A percentile compares a stretch with the other conserved stretches of the same genome.
Evolutionary conservation across 352 stramenopile species (phyloP).

Genomic region (Pythium apleroticum): DNA sequence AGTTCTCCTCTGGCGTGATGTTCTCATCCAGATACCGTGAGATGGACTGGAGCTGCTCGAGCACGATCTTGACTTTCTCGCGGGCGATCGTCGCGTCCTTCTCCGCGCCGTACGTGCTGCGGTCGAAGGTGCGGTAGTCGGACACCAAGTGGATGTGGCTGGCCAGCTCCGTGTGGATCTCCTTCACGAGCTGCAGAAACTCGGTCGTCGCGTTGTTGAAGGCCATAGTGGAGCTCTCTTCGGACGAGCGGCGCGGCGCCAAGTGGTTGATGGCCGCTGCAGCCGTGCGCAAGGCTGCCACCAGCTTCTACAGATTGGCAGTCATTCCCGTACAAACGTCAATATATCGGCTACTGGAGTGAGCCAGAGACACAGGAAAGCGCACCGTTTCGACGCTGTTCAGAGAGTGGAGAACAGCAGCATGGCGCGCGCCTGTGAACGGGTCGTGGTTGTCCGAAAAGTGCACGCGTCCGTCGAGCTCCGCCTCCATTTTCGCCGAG

Average conservation of each 20-base stretch:
- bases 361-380: not conserved
- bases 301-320: slow-evolving; percentile 77
- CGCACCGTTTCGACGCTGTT: slow-evolving; percentile 73
- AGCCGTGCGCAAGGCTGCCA: slow-evolving; percentile 65
- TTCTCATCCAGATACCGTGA: slow-evolving; percentile 80
- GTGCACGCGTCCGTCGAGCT: slow-evolving; percentile 74
- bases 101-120: slow-evolving; percentile 82
- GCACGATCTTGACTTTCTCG: slow-evolving; percentile 79
- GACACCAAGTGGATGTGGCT: slow-evolving; percentile 84
- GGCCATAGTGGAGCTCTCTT: slow-evolving; percentile 64
- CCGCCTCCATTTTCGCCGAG: slow-evolving; percentile 42
- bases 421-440: slow-evolving; percentile 71
- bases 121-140: slow-evolving; percentile 81
- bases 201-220: slow-evolving; percentile 81
- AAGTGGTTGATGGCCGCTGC: slow-evolving; percentile 70
- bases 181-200: slow-evolving; percentile 85
- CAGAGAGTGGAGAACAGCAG: slow-evolving; percentile 74
- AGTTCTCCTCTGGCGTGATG: slow-evolving; percentile 63
- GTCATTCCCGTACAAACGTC: not conserved
- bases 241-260: slow-evolving; percentile 54
- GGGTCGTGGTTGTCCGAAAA: slow-evolving; percentile 71
- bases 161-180: slow-evolving; percentile 82
- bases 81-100: slow-evolving; percentile 76
- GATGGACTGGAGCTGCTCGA: slow-evolving; percentile 72
- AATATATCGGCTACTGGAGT: not conserved